These are phyloP conservation scores for Begonia masoniana DNA, from an alignment of 306 rosid genomes.

Conservation along the genomic window DNA sequence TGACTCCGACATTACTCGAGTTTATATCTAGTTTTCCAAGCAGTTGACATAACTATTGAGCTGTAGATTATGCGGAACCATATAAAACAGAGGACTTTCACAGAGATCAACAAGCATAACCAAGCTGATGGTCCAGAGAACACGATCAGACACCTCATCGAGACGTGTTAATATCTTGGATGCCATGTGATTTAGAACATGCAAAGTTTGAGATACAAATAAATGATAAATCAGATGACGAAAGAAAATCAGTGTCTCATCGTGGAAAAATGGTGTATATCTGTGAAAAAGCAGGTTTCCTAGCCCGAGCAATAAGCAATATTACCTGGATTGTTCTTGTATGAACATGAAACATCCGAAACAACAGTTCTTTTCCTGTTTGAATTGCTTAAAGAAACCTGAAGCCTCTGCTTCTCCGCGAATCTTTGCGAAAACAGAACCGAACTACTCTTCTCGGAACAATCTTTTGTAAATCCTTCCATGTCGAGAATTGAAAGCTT, in stretches of 20 bases:
- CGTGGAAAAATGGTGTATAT: too few relatives aligned
- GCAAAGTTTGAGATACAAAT: neutral
- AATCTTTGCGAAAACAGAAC: constrained; percentile 21
- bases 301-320: neutral
- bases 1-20: too few relatives aligned
- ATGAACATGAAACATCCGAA: constrained; percentile 50
- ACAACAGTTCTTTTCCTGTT: constrained; percentile 20
- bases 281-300: neutral
- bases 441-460: constrained; percentile 16
- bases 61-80: too few relatives aligned
- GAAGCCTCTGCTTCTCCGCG: constrained; percentile 22
- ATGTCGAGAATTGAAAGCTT: constrained; percentile 26
- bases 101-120: too few relatives aligned
- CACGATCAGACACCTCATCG: too few relatives aligned
- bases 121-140: too few relatives aligned
- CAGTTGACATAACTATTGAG: too few relatives aligned
- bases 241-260: too few relatives aligned
- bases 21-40: too few relatives aligned
- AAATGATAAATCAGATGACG: neutral
- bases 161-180: too few relatives aligned
- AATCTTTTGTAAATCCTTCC: constrained; percentile 26
- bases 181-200: neutral
- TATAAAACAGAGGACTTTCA: too few relatives aligned
- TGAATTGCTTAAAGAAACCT: constrained; percentile 16
- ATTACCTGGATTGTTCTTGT: constrained; percentile 51